Conservation (phyloP, 2,329 filamentous ascomycete species). For the Diplodia sapinea region DNA sequence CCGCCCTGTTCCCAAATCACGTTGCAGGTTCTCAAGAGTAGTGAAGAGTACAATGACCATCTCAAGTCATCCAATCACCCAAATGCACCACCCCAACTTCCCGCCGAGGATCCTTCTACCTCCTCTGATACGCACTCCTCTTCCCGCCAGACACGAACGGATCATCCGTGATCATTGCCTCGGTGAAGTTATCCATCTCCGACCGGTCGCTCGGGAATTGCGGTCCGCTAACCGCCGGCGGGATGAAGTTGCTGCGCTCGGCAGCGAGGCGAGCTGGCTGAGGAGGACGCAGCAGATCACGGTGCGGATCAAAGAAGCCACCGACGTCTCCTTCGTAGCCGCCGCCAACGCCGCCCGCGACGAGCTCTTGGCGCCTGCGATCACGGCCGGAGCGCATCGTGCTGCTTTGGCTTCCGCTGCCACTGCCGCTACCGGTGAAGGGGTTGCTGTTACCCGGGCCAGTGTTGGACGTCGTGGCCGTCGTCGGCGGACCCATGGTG, state of each 20-base stretch:
- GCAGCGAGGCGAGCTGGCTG: not conserved
- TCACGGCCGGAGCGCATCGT: not conserved
- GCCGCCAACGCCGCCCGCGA: not conserved
- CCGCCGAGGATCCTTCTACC: not conserved
- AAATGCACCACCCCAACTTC: no score
- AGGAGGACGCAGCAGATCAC: not conserved
- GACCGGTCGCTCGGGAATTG: not conserved
- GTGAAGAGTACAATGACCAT: not conserved
- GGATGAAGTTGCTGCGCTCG: not conserved
- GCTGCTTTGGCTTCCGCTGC: not conserved
- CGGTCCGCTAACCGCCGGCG: not conserved
- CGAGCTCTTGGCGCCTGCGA: not conserved
- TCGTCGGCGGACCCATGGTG: slow-evolving; percentile 20
- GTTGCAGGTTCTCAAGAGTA: not conserved
- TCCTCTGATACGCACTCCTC: not conserved
- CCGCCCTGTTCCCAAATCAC: not conserved
- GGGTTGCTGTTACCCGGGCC: not conserved
- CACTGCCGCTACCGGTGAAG: not conserved
- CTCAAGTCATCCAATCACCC: not conserved
- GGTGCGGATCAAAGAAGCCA: not conserved
- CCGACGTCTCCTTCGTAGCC: not conserved
- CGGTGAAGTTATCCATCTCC: not conserved
- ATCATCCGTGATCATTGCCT: not conserved
- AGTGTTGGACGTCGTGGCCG: not conserved
- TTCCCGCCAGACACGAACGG: not conserved